A percentile compares a stretch with the other conserved stretches of the same genome.
Conservation (phyloP, 2,329 filamentous ascomycete species). For the Dothistroma septosporum region DNA sequence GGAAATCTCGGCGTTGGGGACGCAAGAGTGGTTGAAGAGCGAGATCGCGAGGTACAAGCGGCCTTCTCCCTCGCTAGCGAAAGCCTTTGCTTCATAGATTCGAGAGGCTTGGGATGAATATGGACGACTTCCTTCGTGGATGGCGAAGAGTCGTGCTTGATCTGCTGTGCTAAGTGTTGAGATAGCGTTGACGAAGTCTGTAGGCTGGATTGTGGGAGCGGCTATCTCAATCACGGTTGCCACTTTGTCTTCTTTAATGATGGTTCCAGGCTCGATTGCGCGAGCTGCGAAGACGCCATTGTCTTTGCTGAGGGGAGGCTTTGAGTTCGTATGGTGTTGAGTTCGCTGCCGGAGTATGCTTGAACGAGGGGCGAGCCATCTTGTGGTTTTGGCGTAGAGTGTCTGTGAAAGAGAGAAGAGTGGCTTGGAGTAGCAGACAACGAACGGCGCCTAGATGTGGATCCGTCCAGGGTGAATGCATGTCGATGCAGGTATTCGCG, state of each 20-base stretch:
- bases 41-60: slow-evolving; percentile 3
- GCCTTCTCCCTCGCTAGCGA: background rate
- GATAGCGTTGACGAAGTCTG: background rate
- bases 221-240: slow-evolving; percentile 1
- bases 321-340: background rate
- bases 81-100: slow-evolving; percentile 11
- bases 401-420: background rate
- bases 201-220: background rate
- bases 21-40: slow-evolving; percentile 14
- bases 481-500: background rate
- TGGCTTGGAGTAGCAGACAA: background rate
- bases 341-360: background rate
- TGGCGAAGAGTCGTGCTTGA: slow-evolving; percentile 6
- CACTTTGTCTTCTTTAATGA: slow-evolving; percentile 7
- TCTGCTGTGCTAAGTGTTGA: background rate
- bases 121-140: slow-evolving; percentile 9
- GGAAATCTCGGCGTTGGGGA: slow-evolving; percentile 8
- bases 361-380: background rate
- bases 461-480: background rate
- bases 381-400: background rate
- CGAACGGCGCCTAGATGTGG: background rate
- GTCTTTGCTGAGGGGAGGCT: slow-evolving; percentile 7
- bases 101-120: slow-evolving; percentile 6
- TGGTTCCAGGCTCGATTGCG: slow-evolving; percentile 6
- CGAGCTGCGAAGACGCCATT: slow-evolving; percentile 10